These are phyloP conservation scores for Colletotrichum cuscutae DNA, from an alignment of 2,329 filamentous ascomycete species.

Conservation along the genomic window DNA sequence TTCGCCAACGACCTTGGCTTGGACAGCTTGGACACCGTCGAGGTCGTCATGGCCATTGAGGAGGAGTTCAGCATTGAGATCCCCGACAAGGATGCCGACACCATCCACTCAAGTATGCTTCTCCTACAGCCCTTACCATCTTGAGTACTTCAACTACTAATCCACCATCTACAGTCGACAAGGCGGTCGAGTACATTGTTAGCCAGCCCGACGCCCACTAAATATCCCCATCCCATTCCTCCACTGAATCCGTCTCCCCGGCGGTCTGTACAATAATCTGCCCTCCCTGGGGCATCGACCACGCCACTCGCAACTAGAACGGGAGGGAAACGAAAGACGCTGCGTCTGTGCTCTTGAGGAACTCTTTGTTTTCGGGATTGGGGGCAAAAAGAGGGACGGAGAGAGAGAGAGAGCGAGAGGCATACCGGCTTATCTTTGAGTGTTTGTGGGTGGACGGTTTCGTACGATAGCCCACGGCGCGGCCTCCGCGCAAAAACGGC, in stretches of 20 bases:
- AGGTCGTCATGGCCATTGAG: slow-evolving; percentile 99
- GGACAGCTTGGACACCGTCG: slow-evolving; percentile 97
- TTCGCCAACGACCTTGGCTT: slow-evolving; percentile 97
- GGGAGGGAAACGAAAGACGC: slow-evolving; percentile 21
- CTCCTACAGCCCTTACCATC: neutral
- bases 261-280: slow-evolving; percentile 36
- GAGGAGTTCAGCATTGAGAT: slow-evolving; percentile 96
- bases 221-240: slow-evolving; percentile 34
- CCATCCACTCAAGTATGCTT: slow-evolving; percentile 88
- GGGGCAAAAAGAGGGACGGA: slow-evolving; percentile 6
- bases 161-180: slow-evolving; percentile 73
- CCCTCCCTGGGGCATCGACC: slow-evolving; percentile 16
- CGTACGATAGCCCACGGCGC: slow-evolving; percentile 26
- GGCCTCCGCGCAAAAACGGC: slow-evolving; percentile 22
- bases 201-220: slow-evolving; percentile 90
- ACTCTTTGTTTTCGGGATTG: slow-evolving; percentile 8
- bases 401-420: neutral
- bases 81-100: slow-evolving; percentile 95
- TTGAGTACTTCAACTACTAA: slow-evolving; percentile 18
- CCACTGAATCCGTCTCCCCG: slow-evolving; percentile 28
- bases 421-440: slow-evolving; percentile 19
- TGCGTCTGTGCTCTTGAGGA: slow-evolving; percentile 13
- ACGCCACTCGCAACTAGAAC: slow-evolving; percentile 34
- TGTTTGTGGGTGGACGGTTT: slow-evolving; percentile 21
- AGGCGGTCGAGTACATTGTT: slow-evolving; percentile 94